Evolutionary conservation across 257 asterid species (phyloP).

Genomic region (Penstemon barbatus): DNA sequence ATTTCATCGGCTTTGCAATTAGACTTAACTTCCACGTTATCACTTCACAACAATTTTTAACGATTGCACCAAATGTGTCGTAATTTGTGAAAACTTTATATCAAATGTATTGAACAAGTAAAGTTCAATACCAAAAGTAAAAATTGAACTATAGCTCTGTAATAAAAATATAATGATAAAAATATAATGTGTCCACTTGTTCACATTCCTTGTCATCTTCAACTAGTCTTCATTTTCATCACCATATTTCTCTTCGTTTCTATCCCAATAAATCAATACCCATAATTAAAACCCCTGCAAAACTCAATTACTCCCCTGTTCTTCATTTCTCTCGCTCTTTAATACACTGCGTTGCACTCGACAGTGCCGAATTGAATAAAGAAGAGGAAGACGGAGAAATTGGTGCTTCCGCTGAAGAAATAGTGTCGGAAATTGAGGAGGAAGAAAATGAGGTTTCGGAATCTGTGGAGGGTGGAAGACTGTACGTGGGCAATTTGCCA

Average conservation of each 20-base stretch:
- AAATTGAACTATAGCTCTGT: too few relatives aligned
- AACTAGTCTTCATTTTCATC: conserved; percentile 22
- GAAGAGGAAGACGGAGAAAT: conserved; percentile 34
- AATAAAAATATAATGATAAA: too few relatives aligned
- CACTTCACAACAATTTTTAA: too few relatives aligned
- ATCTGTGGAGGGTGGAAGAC: conserved; percentile 55
- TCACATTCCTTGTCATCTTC: conserved; percentile 39
- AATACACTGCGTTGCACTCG: conserved; percentile 37
- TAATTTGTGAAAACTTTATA: too few relatives aligned
- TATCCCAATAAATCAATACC: conserved; percentile 39
- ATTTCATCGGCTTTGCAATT: too few relatives aligned
- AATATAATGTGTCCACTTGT: too few relatives aligned
- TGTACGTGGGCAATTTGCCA: conserved; percentile 86
- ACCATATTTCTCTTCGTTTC: conserved; percentile 35
- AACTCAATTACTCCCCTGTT: conserved; percentile 27
- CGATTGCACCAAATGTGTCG: too few relatives aligned
- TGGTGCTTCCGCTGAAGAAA: conserved; percentile 31
- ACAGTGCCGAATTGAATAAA: conserved; percentile 35
- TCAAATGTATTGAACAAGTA: too few relatives aligned
- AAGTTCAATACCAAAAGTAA: too few relatives aligned
- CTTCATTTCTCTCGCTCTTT: conserved; percentile 28
- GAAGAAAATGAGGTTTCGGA: conserved; percentile 35
- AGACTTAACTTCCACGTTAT: too few relatives aligned
- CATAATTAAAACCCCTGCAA: conserved; percentile 30
- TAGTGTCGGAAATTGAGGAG: conserved; percentile 31